Conservation (phyloP, 176 grass and related monocot species). For the Lolium perenne region DNA sequence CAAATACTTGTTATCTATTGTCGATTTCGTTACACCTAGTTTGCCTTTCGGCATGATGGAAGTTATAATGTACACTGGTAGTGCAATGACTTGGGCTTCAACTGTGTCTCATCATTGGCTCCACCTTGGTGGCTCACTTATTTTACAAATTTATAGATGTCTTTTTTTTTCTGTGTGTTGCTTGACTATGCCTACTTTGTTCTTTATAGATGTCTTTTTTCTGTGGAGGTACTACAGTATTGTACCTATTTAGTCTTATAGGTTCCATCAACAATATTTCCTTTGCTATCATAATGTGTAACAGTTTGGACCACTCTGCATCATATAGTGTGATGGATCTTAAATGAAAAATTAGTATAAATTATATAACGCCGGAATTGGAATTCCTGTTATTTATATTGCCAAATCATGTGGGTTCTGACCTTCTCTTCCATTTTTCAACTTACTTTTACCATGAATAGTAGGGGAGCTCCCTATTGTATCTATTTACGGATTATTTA, state of each 20-base stretch:
- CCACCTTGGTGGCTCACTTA: neutral
- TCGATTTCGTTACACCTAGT: neutral
- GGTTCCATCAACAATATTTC: conserved; percentile 19
- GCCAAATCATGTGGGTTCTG: neutral
- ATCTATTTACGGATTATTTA: no score
- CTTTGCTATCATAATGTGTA: neutral
- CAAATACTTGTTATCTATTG: neutral
- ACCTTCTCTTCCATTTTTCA: neutral
- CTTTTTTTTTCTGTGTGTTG: neutral
- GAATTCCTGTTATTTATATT: neutral
- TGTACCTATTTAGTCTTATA: conserved; percentile 12
- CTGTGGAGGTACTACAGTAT: conserved; percentile 20
- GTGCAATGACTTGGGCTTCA: neutral
- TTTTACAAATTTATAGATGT: conserved; percentile 8
- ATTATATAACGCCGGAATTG: neutral
- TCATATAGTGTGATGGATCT: neutral
- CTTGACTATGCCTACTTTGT: neutral
- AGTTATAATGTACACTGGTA: neutral
- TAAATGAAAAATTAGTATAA: neutral
- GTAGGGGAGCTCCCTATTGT: no score
- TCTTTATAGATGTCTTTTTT: neutral
- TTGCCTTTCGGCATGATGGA: neutral
- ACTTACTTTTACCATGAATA: no score
- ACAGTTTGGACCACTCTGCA: neutral
- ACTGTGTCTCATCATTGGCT: neutral